A percentile compares a stretch with the other conserved stretches of the same genome.
These are phyloP conservation scores for Arthrocladium fulminans DNA, from an alignment of 2,329 filamentous ascomycete genomes.

Conservation along the genomic window DNA sequence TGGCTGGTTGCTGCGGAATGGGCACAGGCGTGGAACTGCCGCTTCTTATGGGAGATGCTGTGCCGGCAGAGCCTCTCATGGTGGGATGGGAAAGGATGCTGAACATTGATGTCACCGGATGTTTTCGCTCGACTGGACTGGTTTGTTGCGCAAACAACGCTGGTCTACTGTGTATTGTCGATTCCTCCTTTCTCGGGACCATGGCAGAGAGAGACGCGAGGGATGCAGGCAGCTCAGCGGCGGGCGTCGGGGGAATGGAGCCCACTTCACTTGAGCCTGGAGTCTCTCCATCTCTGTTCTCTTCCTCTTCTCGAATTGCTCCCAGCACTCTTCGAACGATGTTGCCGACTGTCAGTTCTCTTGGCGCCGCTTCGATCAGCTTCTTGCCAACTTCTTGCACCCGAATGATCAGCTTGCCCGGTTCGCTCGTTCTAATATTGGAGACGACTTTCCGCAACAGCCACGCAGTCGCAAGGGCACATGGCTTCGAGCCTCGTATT, in stretches of 20 bases:
- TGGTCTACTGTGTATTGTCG: slow-evolving; percentile 40
- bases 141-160: slow-evolving; percentile 51
- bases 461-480: slow-evolving; percentile 83
- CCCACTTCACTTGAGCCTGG: slow-evolving; percentile 49
- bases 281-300: slow-evolving; percentile 51
- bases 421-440: slow-evolving; percentile 67
- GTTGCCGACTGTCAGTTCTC: slow-evolving; percentile 88
- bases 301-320: slow-evolving; percentile 82
- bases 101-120: slow-evolving; percentile 64
- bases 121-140: slow-evolving; percentile 47
- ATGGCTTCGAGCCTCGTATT: slow-evolving; percentile 77
- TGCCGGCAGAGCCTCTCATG: slow-evolving; percentile 21
- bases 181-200: slow-evolving; percentile 6
- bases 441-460: slow-evolving; percentile 81
- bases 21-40: slow-evolving; percentile 27
- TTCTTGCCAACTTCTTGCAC: slow-evolving; percentile 70
- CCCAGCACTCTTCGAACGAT: slow-evolving; percentile 84
- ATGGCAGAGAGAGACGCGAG: slow-evolving; percentile 10
- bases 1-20: slow-evolving; percentile 21
- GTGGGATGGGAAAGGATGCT: slow-evolving; percentile 68
- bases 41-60: slow-evolving; percentile 30
- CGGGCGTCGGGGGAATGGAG: slow-evolving; percentile 37
- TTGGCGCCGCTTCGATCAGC: slow-evolving; percentile 73
- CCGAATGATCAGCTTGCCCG: slow-evolving; percentile 67
- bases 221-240: slow-evolving; percentile 6